Conservation (phyloP, 1,284 basidiomycete genomes). For the Tausonia pullulans region DNA sequence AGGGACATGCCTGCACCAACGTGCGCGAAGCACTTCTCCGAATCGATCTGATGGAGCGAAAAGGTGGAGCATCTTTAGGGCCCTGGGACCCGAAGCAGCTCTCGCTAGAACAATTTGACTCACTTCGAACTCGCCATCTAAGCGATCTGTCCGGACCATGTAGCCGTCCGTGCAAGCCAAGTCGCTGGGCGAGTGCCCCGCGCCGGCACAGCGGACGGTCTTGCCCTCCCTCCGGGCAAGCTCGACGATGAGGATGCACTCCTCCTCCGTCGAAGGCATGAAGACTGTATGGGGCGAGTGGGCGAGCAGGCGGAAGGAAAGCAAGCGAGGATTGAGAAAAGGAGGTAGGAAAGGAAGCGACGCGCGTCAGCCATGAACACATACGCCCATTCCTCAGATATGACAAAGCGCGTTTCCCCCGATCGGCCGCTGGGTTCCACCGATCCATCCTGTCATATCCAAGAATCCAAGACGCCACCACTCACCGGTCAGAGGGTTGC, state of each 20-base stretch:
- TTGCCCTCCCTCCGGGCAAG: constrained; percentile 63
- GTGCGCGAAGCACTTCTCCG: constrained; percentile 51
- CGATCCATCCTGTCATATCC: too few species aligned
- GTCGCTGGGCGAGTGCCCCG: constrained; percentile 88
- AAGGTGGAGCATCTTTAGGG: constrained; percentile 15
- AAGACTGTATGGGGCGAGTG: constrained; percentile 43
- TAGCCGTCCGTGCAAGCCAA: constrained; percentile 74
- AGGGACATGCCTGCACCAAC: constrained; percentile 71
- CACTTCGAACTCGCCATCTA: constrained; percentile 63
- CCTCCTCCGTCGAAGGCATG: constrained; percentile 56
- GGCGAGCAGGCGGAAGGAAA: background rate
- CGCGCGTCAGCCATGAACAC: background rate
- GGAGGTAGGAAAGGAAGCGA: background rate
- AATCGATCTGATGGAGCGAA: constrained; percentile 48
- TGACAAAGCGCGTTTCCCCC: background rate
- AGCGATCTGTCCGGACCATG: constrained; percentile 62
- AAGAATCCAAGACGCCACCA: background rate
- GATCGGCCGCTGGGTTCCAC: background rate
- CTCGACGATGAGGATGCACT: constrained; percentile 71
- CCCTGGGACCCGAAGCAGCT: too few species aligned
- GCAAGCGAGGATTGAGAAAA: background rate
- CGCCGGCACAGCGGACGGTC: constrained; percentile 69
- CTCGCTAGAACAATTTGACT: constrained; percentile 26
- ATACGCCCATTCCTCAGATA: background rate
- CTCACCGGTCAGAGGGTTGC: constrained; percentile 42